A percentile compares a stretch with the other conserved stretches of the same genome.
Evolutionary conservation across 2,329 filamentous ascomycete genomes (phyloP).

Genomic region (Fusarium transvaalense): DNA sequence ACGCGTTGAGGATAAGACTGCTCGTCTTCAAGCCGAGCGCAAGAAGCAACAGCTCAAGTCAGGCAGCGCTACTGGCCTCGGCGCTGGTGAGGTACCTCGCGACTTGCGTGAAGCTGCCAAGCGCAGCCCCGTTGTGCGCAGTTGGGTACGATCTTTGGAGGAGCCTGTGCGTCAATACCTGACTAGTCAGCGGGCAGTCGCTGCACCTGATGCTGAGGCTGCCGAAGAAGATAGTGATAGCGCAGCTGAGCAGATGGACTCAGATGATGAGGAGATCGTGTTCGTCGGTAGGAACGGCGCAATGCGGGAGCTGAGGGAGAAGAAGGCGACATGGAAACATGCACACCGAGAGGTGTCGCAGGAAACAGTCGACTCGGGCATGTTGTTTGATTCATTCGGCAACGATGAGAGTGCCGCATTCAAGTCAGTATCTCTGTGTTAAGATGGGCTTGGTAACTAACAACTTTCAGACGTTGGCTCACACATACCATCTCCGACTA

Average conservation of each 20-base stretch:
- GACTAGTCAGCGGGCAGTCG: slow-evolving; percentile 57
- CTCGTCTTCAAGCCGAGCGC: slow-evolving; percentile 56
- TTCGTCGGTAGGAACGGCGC: slow-evolving; percentile 81
- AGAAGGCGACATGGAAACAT: slow-evolving; percentile 60
- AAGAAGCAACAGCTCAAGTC: slow-evolving; percentile 61
- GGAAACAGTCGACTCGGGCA: slow-evolving; percentile 69
- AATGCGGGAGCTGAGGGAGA: slow-evolving; percentile 60
- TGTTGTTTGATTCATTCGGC: slow-evolving; percentile 84
- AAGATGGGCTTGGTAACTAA: slow-evolving; percentile 15
- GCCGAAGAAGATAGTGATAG: slow-evolving; percentile 45
- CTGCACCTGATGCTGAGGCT: slow-evolving; percentile 10
- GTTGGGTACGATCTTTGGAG: slow-evolving; percentile 86
- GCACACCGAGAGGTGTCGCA: slow-evolving; percentile 66
- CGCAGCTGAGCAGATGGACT: slow-evolving; percentile 59
- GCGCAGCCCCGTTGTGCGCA: slow-evolving; percentile 80
- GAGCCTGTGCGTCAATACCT: slow-evolving; percentile 85
- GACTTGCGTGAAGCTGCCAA: slow-evolving; percentile 86
- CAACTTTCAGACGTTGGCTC: slow-evolving; percentile 79
- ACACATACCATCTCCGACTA: slow-evolving; percentile 93
- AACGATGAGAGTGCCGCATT: slow-evolving; percentile 83
- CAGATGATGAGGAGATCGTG: slow-evolving; percentile 86
- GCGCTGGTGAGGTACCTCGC: slow-evolving; percentile 74
- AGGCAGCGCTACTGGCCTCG: slow-evolving; percentile 59
- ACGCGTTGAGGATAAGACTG: slow-evolving; percentile 62
- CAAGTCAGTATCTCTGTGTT: slow-evolving; percentile 69